Evolutionary conservation across 305 asterid species (phyloP).

Genomic region (Petunia hybrid): DNA sequence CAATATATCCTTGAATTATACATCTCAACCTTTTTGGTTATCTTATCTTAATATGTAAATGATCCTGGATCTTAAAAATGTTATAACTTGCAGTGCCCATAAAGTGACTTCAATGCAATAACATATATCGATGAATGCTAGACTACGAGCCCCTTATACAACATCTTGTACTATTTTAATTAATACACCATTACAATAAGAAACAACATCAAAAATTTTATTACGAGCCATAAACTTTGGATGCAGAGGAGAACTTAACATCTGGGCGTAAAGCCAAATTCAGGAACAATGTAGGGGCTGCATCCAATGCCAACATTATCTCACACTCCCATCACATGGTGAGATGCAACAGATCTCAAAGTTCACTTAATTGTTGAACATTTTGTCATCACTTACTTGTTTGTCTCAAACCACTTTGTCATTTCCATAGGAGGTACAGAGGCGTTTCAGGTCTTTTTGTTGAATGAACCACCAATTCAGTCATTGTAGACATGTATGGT

Average conservation of each 20-base stretch:
- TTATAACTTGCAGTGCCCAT: too few species aligned
- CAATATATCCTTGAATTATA: too few species aligned
- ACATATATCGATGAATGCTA: too few species aligned
- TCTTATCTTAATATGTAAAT: too few species aligned
- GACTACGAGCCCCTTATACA: too few species aligned
- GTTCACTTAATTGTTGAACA: background rate
- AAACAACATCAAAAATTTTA: too few species aligned
- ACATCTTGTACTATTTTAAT: too few species aligned
- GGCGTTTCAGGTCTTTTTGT: conserved; percentile 53
- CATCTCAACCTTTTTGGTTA: too few species aligned
- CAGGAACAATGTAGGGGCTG: conserved; percentile 94
- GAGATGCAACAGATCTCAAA: background rate
- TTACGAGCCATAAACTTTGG: conserved; percentile 28
- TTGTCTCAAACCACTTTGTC: conserved; percentile 67
- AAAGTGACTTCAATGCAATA: too few species aligned
- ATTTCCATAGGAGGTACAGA: conserved; percentile 62
- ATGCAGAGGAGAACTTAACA: conserved; percentile 78
- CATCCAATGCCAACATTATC: conserved; percentile 6
- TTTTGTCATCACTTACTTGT: conserved; percentile 49
- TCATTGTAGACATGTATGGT: background rate
- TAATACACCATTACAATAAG: too few species aligned
- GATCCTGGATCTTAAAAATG: too few species aligned
- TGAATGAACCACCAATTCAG: conserved; percentile 47
- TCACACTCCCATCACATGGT: too few species aligned
- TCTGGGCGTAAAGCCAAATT: conserved; percentile 74